phyloP scores from a whole-genome alignment of 1,139 yeast species.

The Kazachstania sp. region DNA sequence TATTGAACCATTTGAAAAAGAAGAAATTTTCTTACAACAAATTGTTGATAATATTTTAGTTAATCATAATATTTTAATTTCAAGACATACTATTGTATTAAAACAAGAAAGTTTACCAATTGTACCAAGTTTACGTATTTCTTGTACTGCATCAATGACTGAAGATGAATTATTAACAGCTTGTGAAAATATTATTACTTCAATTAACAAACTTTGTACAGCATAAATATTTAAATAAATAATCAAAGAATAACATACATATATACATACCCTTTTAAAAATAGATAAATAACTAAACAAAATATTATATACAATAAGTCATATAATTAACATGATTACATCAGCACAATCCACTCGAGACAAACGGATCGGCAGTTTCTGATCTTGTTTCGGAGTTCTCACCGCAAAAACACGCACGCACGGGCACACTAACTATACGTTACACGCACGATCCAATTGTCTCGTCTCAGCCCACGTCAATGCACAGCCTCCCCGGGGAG shows the following conservation, averaged over 20 bases:
- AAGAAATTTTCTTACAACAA: conserved; percentile 53
- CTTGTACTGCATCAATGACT: conserved; percentile 48
- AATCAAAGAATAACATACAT: neutral
- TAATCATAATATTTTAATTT: conserved; percentile 49
- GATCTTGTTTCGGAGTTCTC: no score
- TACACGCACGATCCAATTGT: no score
- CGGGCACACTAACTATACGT: no score
- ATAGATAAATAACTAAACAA: neutral
- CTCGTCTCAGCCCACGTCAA: no score
- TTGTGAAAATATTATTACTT: conserved; percentile 12
- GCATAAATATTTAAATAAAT: conserved; percentile 1
- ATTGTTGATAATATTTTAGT: conserved; percentile 48
- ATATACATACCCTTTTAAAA: neutral
- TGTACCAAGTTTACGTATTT: conserved; percentile 61
- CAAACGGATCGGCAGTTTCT: no score
- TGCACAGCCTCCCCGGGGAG: no score
- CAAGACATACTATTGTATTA: conserved; percentile 60
- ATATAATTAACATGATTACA: neutral
- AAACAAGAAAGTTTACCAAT: conserved; percentile 74
- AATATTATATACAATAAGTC: neutral
- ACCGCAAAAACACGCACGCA: no score
- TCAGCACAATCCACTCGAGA: no score
- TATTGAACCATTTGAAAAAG: conserved; percentile 44
- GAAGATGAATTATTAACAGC: conserved; percentile 41
- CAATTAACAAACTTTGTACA: conserved; percentile 14